Base-by-base conservation (phyloP, 2,329 filamentous ascomycete species). In the Hymenoscyphus salicellus region DNA sequence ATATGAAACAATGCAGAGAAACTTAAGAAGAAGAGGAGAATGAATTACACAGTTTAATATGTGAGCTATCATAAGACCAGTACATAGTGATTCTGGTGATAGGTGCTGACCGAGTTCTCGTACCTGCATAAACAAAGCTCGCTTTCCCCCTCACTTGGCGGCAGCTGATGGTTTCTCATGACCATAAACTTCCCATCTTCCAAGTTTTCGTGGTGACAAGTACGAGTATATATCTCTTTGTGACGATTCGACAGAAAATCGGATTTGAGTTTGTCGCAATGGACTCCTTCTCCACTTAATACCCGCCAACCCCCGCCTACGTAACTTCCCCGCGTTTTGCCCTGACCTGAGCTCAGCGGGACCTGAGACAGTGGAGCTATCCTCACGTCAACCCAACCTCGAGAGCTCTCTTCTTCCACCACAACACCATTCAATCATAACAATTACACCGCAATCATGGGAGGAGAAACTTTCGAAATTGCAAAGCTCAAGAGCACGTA, bases 381-480 rank as follows among this genome's bases (percentile, higher is more conserved):
- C 26, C 4, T 56, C 17, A 56, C 55, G n/a, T 56, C 33, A 59
- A 59, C 14, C 57, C 32, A 59, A 23, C 57, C 57, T 36, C 33
- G 10, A 16, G 10, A 60, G 41, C 62, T 63, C 61, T 36, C 56
- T 43, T 60, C 38, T 63, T 43, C 59, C 63, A 49, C 20, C 14
- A 55, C 60, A 61, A 56, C 60, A 55, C 60, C 63, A 68, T 66
- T 63, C 62, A 64, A 59, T 30, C 33, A 20, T 30, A 52, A 58
- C 58, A 32, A 63, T 65, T 64, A 61, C 61, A 65, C 43, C 33
- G 65, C 70, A 73, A 72, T 68, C 62, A 76, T 76, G 75, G 75
- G 75, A 63, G 74, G 75, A 60, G 73, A 75, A 71, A 75, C 71
- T 11, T 55, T 65, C 17, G 65, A 69, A 63, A 68, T 62, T 5